Conservation (phyloP, 2,329 filamentous ascomycete species). For the Fusarium ambrosium region DNA sequence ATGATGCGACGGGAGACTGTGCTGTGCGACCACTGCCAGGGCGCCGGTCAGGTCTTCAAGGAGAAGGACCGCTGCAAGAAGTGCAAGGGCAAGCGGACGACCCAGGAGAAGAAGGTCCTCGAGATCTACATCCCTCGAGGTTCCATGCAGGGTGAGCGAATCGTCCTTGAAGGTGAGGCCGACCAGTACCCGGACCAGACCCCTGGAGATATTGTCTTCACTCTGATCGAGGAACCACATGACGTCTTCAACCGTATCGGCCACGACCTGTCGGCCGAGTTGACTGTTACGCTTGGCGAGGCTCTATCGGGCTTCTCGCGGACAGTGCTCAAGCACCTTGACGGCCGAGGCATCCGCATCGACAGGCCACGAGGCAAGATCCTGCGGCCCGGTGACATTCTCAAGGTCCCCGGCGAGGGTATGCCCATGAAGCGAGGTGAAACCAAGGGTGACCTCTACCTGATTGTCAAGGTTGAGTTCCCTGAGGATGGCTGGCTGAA, state of each 20-base stretch:
- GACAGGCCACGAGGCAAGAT: conserved; percentile 85
- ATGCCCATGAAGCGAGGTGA: conserved; percentile 95
- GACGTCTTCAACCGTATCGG: conserved; percentile 86
- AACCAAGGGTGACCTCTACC: conserved; percentile 85
- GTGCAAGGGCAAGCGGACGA: conserved; percentile 93
- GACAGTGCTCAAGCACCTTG: conserved; percentile 91
- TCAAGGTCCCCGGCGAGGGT: conserved; percentile 90
- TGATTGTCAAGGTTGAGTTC: conserved; percentile 88
- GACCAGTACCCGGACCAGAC: conserved; percentile 91
- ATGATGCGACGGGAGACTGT: conserved; percentile 86
- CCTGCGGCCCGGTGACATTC: conserved; percentile 83
- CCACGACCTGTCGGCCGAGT: conserved; percentile 83
- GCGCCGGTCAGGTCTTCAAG: conserved; percentile 88
- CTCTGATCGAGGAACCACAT: conserved; percentile 84
- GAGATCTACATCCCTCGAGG: conserved; percentile 97
- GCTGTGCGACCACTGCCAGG: conserved; percentile 85
- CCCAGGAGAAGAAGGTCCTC: conserved; percentile 90
- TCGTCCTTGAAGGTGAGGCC: conserved; percentile 91
- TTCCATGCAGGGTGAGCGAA: conserved; percentile 87
- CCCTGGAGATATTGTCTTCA: conserved; percentile 94
- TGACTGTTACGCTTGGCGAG: conserved; percentile 86
- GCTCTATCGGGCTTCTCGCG: conserved; percentile 90
- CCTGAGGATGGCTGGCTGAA: conserved; percentile 88
- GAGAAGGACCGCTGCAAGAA: conserved; percentile 99
- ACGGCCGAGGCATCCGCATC: conserved; percentile 90